A percentile compares a stretch with the other conserved stretches of the same genome.
Conservation (phyloP, 2,329 filamentous ascomycete species). For the Chrysosporium keratinophilum region DNA sequence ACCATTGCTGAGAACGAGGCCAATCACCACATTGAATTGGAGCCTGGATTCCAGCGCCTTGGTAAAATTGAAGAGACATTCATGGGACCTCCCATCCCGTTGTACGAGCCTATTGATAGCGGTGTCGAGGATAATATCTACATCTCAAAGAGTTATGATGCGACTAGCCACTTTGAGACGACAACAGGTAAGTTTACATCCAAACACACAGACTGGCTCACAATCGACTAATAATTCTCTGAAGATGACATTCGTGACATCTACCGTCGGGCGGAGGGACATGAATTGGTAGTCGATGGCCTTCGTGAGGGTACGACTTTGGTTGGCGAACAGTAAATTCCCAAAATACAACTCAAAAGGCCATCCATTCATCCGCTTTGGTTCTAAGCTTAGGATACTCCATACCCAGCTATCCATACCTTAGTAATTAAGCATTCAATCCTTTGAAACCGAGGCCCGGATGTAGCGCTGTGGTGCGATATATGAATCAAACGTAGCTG, state of each 20-base stretch:
- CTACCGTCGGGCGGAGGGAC: conserved; percentile 69
- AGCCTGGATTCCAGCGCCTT: conserved; percentile 82
- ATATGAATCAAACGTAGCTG: no score
- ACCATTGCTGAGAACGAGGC: conserved; percentile 86
- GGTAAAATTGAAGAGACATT: conserved; percentile 95
- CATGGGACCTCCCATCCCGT: conserved; percentile 81
- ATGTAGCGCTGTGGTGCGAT: no score
- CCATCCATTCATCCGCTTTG: not conserved
- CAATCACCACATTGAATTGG: conserved; percentile 93
- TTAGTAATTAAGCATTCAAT: not conserved
- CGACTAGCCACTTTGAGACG: conserved; percentile 95
- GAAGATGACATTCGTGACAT: conserved; percentile 87
- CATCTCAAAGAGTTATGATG: conserved; percentile 97
- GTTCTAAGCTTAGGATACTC: not conserved
- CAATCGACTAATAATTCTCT: not conserved
- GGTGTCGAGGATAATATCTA: conserved; percentile 84
- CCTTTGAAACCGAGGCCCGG: no score
- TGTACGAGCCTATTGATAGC: conserved; percentile 81
- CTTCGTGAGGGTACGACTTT: conserved; percentile 64
- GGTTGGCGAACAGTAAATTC: conserved; percentile 55
- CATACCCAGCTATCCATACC: not conserved
- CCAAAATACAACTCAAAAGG: not conserved
- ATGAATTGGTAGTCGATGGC: conserved; percentile 76
- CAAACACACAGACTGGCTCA: not conserved
- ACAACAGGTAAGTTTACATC: conserved; percentile 46